These are phyloP conservation scores for Phialophora macrospora DNA, from an alignment of 2,329 filamentous ascomycete genomes.

Conservation along the genomic window DNA sequence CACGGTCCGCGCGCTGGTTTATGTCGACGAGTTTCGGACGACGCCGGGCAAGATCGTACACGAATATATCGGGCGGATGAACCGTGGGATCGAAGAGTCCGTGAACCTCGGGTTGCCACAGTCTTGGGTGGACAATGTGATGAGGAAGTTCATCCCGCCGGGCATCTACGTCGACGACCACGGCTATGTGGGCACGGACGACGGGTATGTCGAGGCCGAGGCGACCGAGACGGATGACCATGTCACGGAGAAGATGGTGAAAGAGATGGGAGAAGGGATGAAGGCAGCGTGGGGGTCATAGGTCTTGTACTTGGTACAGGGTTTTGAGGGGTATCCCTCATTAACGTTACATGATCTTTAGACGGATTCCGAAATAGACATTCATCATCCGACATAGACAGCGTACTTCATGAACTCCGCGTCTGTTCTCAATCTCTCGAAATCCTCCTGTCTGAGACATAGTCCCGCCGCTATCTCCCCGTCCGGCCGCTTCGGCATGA, in stretches of 20 bases:
- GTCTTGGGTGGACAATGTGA: slow-evolving; percentile 46
- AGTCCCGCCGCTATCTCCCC: slow-evolving; percentile 54
- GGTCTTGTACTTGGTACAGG: background rate
- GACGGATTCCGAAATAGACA: background rate
- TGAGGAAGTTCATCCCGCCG: slow-evolving; percentile 47
- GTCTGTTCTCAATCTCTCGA: slow-evolving; percentile 53
- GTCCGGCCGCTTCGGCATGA: slow-evolving; percentile 53
- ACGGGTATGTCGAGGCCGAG: slow-evolving; percentile 37
- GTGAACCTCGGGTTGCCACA: slow-evolving; percentile 43
- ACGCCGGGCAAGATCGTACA: slow-evolving; percentile 42
- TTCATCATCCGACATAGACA: slow-evolving; percentile 33
- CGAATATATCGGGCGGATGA: slow-evolving; percentile 52
- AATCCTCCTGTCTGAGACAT: slow-evolving; percentile 56
- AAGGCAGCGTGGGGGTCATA: background rate
- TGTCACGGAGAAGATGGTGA: slow-evolving; percentile 23
- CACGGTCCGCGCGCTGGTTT: slow-evolving; percentile 45
- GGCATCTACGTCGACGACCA: slow-evolving; percentile 34
- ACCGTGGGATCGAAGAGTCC: slow-evolving; percentile 49
- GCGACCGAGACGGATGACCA: slow-evolving; percentile 29
- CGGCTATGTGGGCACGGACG: slow-evolving; percentile 35
- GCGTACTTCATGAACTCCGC: slow-evolving; percentile 50
- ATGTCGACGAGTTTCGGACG: slow-evolving; percentile 50
- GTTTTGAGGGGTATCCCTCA: background rate
- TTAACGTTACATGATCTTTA: background rate
- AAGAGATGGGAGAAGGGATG: slow-evolving; percentile 1